Conservation (phyloP, 1,284 basidiomycete species). For the Leccinum cinnamomeum region DNA sequence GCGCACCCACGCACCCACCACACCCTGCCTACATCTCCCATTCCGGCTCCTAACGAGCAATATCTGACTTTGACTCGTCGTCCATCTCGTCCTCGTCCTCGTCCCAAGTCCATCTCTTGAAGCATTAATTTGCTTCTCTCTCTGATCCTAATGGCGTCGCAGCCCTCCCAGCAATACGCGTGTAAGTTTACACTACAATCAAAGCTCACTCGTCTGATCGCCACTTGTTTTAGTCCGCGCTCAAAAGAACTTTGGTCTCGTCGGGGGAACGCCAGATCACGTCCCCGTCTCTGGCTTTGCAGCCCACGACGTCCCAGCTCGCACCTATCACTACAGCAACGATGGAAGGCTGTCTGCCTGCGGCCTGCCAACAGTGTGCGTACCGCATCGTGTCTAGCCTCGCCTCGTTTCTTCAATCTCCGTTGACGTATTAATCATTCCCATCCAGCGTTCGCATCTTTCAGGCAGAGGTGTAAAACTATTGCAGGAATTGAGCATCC, state of each 20-base stretch:
- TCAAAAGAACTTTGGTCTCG: conserved; percentile 89
- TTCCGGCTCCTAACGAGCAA: too few relatives aligned
- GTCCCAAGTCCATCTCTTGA: conserved; percentile 35
- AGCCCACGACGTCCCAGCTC: conserved; percentile 65
- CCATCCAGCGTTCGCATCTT: conserved; percentile 36
- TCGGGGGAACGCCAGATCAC: conserved; percentile 81
- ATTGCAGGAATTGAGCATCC: too few relatives aligned
- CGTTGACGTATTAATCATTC: conserved; percentile 7
- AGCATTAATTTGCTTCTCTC: conserved; percentile 81
- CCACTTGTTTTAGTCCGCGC: conserved; percentile 62
- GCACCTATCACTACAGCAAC: conserved; percentile 69
- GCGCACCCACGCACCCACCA: too few relatives aligned
- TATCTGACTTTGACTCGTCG: too few relatives aligned
- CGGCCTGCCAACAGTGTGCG: too few relatives aligned
- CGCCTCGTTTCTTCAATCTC: too few relatives aligned
- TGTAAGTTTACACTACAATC: conserved; percentile 50
- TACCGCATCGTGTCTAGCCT: too few relatives aligned
- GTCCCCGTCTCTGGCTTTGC: conserved; percentile 64
- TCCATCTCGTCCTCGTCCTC: too few relatives aligned
- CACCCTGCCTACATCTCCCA: too few relatives aligned
- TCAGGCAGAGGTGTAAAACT: too few relatives aligned
- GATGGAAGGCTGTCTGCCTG: too few relatives aligned
- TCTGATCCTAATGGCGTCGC: conserved; percentile 52
- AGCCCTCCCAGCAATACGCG: conserved; percentile 73
- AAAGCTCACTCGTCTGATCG: conserved; percentile 2